Base-by-base conservation (phyloP, 2,329 filamentous ascomycete species). In the Periglandula ipomoeae region DNA sequence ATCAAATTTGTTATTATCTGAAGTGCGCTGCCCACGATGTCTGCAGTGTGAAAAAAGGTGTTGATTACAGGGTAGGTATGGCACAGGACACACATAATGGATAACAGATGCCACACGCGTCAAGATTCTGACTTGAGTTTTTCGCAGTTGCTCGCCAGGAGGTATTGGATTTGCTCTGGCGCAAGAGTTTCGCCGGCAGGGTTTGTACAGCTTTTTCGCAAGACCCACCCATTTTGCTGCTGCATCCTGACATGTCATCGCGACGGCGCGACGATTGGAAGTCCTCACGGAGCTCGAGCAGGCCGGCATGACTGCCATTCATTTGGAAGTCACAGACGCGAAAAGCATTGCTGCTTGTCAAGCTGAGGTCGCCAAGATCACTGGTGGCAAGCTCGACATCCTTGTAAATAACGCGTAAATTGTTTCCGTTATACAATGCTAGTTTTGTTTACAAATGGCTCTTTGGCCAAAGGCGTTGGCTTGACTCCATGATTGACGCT, bases 371-470 rank as follows among this genome's bases (percentile, higher is more conserved):
- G 56, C 64, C 10, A 58, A 67, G 11, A 61, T 79, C 42, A 79
- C 74, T 2, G 69, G 69, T 8, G 76, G 76, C 13, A 72, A 65
- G 42, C 70, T 81, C 5, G 77, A 81, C 53, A 71, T 81, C 41
- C 73, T 81, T 17, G 70, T 81, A 44, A 81, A 81, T 62, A 81
- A 81, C 52, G 77, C 78, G 74, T 79, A 53, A 52, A 70, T 57
- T 3, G 2, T 22, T 22, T 24, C 4, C 39, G 4, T n/a, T n/a
- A n/a, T n/a, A n/a, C n/a, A n/a, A n/a, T n/a, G n/a, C n/a, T n/a
- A n/a, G n/a, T n/a, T n/a, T n/a, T n/a, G n/a, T n/a, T n/a, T n/a
- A n/a, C n/a, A n/a, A n/a, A 27, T 27, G 9, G 27, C 27, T 30
- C 30, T 22, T 8, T 15, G n/a, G 39, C 15, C 2, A 9, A 15